Evolutionary conservation across 331 rosid species (phyloP), one percentile per base, ranked within the genome.

Genomic region (Spiraea crenata): DNA sequence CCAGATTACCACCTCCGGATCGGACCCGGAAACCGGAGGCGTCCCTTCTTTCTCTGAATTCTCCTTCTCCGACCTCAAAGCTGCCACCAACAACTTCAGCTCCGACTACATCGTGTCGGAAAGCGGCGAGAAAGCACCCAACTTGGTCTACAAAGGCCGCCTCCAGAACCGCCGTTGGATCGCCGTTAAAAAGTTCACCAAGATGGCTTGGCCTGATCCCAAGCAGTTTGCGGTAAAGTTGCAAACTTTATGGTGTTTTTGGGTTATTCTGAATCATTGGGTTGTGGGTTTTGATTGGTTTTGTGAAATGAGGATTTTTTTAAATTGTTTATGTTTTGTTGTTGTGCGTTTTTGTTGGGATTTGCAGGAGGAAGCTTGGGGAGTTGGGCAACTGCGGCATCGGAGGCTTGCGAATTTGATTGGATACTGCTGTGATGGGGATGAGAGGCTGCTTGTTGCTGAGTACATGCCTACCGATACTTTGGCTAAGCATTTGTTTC

Each of bases 401-500:
- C 89, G 79, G 39, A 76, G 96, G 79, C 91, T 95, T 20, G 99
- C 96, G 20, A 95, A 91, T 78, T 79, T 95, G 83, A 89, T 95
- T 57, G 99, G 99, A 41, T 95, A 86, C 76, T 95, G 96, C 85
- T 91, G 99, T 72, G 99, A 95, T 67, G 93, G 89, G 14, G 98
- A 95, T 70, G 96, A 95, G 85, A 88, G 99, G 73, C 88, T 95
- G 38, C 99, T 95, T 40, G 98, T 95, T 75, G 98, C 99, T 3
- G 95, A 95, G 83, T 91, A 74, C 82, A 91, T 93, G 97, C 99
- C 99, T 35, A 89, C 92, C 69, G 97, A 95, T 80, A 91, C 98
- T 74, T 96, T 95, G 44, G 98, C 99, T 4, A 95, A 95, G 84
- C 99, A 95, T 86, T 86, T 95, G 35, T 95, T 95, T 77, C 99